Evolutionary conservation across 2,329 filamentous ascomycete genomes (phyloP).

Genomic region (Monilinia aucupariae): DNA sequence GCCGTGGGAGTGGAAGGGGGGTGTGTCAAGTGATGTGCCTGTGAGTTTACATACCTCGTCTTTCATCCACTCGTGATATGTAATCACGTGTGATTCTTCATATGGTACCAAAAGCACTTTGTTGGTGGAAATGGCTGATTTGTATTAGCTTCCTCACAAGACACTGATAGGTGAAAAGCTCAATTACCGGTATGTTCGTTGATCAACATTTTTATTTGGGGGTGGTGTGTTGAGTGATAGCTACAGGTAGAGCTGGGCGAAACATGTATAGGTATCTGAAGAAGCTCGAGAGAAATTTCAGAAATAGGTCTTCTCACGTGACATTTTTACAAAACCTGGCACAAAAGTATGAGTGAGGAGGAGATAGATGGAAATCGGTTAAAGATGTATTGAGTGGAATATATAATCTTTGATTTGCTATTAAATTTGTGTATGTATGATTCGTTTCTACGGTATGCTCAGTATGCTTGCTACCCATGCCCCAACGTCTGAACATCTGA

Average conservation of each 20-base stretch:
- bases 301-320: not conserved
- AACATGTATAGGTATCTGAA: not conserved
- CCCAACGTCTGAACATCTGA: not conserved
- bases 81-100: conserved; percentile 70
- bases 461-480: too few species aligned
- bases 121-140: conserved; percentile 59
- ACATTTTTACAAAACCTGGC: not conserved
- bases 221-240: not conserved
- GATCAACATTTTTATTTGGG: not conserved
- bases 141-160: not conserved
- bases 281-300: not conserved
- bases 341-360: not conserved
- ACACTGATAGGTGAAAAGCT: rapidly evolving
- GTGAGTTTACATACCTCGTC: conserved; percentile 27
- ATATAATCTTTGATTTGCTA: not conserved
- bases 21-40: too few species aligned
- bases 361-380: not conserved
- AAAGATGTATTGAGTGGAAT: not conserved
- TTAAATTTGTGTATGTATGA: not conserved
- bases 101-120: conserved; percentile 77
- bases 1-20: too few species aligned
- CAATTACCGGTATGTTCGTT: not conserved
- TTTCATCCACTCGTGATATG: conserved; percentile 90
- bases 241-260: not conserved
- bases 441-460: not conserved